Evolutionary conservation across 129 eudicot genomes (phyloP), one percentile per base, ranked within the genome.

Genomic region (Chrysanthemum seticuspe): DNA sequence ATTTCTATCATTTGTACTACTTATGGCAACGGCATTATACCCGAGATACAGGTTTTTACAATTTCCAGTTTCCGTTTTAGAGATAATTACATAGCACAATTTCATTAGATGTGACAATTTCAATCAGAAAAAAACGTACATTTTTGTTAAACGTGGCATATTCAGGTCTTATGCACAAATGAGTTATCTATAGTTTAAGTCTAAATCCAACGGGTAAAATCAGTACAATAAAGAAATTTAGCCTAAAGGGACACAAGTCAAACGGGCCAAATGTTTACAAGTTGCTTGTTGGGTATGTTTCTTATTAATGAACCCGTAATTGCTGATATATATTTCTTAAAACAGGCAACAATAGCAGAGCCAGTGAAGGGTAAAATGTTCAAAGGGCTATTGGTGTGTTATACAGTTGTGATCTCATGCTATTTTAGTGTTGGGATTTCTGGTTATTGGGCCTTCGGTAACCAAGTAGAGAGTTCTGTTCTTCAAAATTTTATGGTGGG

Each of bases 401-500:
- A 87, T 25, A 14, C 88, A 15, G 89, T 90, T 31, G 87, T 90
- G 70, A 71, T 87, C 12, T 73, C 89, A 6, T 85, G 85, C 7
- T 90, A 83, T 66, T 90, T 83, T 73, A 87, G 93, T 53, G 96
- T 90, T 34, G 93, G 87, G 34, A 77, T 90, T 7, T 90, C 96
- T 53, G 96, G 96, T 2, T 90, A 85, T 71, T 90, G 96, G 96
- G 93, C 93, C 36, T 90, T 90, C 54, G 96, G 96, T 68, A 90
- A 90, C 71, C 79, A 85, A 50, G 78, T 89, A 21, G 70, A 76
- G 14, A 62, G 78, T 14, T 83, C 87, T 4, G 82, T 90, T 71
- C 90, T 90, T 47, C 81, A 80, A 18, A 87, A 85, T 62, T 90
- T 90, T 60, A 76, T 85, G 84, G 78, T 71, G 25, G 76, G 86